Conservation (phyloP, 2,329 filamentous ascomycete genomes). For the Pseudocercospora cruenta region DNA sequence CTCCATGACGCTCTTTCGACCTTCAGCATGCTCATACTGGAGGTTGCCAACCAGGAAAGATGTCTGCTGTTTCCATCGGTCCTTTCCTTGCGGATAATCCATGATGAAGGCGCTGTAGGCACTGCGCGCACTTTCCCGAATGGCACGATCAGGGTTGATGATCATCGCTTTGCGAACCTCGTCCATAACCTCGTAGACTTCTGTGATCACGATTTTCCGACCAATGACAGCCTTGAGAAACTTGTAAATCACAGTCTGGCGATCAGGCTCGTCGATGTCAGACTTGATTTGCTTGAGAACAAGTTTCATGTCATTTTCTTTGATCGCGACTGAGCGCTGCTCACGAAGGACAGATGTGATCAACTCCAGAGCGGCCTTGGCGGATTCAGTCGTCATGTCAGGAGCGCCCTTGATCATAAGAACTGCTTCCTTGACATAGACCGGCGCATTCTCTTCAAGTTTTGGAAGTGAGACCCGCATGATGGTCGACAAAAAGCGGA, state of each 20-base stretch:
- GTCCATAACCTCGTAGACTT: constrained; percentile 90
- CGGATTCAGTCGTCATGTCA: constrained; percentile 78
- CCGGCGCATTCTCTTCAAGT: constrained; percentile 70
- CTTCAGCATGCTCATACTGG: constrained; percentile 85
- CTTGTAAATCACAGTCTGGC: constrained; percentile 91
- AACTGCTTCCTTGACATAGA: constrained; percentile 84
- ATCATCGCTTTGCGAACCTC: constrained; percentile 91
- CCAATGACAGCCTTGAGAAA: constrained; percentile 87
- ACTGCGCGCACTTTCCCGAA: constrained; percentile 82
- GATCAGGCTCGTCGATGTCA: constrained; percentile 88
- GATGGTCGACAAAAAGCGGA: constrained; percentile 82
- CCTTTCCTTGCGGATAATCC: constrained; percentile 91
- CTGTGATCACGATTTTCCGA: constrained; percentile 80
- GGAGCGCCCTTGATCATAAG: constrained; percentile 76
- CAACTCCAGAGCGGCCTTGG: constrained; percentile 87
- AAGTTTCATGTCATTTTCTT: constrained; percentile 80
- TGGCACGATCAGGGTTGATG: constrained; percentile 87
- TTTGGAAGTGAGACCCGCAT: constrained; percentile 78
- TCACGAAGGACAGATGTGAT: constrained; percentile 84
- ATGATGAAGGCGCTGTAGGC: constrained; percentile 93
- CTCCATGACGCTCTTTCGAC: constrained; percentile 90
- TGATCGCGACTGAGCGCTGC: constrained; percentile 72
- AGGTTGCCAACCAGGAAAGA: constrained; percentile 88
- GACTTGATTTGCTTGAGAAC: constrained; percentile 80
- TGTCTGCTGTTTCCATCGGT: constrained; percentile 85